Conservation (phyloP, 2,329 filamentous ascomycete species). For the Sporothrix humicola region DNA sequence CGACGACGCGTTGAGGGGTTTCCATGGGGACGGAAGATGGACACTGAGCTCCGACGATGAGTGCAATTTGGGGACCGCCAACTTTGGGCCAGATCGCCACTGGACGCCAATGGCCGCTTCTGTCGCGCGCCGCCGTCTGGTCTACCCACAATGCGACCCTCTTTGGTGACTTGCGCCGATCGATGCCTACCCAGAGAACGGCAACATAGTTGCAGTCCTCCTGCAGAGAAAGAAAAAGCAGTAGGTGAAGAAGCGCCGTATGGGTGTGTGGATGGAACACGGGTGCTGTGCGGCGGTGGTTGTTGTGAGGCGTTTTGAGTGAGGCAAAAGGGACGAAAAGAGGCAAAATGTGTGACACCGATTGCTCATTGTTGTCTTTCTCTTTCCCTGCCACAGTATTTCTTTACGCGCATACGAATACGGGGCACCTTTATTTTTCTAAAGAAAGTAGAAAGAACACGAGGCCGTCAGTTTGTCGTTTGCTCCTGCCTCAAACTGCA, state of each 20-base stretch:
- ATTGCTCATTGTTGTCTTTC: neutral
- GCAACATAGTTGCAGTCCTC: neutral
- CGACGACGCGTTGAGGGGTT: slow-evolving; percentile 30
- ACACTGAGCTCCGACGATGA: neutral
- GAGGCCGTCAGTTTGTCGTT: slow-evolving; percentile 13
- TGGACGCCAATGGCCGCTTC: slow-evolving; percentile 18
- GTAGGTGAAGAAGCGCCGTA: neutral
- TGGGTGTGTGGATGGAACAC: slow-evolving; percentile 31
- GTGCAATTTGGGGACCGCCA: slow-evolving; percentile 21
- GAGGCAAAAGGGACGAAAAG: slow-evolving; percentile 5
- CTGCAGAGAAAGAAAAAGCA: neutral
- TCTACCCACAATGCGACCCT: slow-evolving; percentile 10
- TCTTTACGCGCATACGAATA: slow-evolving; percentile 1
- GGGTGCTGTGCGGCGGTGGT: slow-evolving; percentile 12
- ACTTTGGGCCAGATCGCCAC: slow-evolving; percentile 20
- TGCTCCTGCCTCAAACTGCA: slow-evolving; percentile 12
- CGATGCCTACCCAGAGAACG: slow-evolving; percentile 12
- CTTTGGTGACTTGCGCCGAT: neutral
- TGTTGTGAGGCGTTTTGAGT: slow-evolving; percentile 1
- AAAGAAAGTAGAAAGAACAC: neutral
- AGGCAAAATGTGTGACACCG: neutral
- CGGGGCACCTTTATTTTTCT: neutral
- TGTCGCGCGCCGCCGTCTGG: slow-evolving; percentile 3
- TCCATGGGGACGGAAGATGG: slow-evolving; percentile 28
- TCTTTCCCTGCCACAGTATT: neutral